phyloP scores from a whole-genome alignment of 257 asterid species.

The Misopates orontium region DNA sequence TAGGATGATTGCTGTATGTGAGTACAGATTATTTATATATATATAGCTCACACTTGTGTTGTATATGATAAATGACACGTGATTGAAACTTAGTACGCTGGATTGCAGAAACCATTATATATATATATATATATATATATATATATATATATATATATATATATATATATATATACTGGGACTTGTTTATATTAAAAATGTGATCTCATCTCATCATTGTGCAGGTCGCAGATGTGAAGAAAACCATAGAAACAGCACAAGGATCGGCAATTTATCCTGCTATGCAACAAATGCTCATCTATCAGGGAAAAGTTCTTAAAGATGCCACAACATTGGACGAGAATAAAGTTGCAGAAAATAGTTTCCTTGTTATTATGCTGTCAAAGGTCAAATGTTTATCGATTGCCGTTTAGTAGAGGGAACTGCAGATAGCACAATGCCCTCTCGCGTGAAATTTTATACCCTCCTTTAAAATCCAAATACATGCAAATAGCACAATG shows the following conservation, averaged over 20 bases:
- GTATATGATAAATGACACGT: too few relatives aligned
- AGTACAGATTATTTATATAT: too few relatives aligned
- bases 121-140: too few relatives aligned
- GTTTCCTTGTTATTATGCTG: conserved; percentile 71
- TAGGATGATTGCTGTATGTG: too few relatives aligned
- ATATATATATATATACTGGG: too few relatives aligned
- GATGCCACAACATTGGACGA: conserved; percentile 71
- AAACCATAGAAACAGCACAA: conserved; percentile 58
- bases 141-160: too few relatives aligned
- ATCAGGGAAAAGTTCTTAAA: conserved; percentile 79
- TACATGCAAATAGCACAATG: not conserved
- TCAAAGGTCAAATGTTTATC: conserved; percentile 49
- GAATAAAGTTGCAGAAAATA: conserved; percentile 66
- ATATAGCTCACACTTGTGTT: too few relatives aligned
- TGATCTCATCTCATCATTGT: too few relatives aligned
- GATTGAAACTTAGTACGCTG: too few relatives aligned
- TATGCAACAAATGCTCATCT: conserved; percentile 64
- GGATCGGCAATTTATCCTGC: conserved; percentile 78
- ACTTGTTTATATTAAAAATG: too few relatives aligned
- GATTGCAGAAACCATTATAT: too few relatives aligned
- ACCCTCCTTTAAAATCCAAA: not conserved
- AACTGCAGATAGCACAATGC: not conserved
- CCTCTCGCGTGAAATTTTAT: too few relatives aligned
- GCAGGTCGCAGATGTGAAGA: conserved; percentile 73
- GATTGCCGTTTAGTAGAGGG: not conserved